A percentile compares a stretch with the other conserved stretches of the same genome.
Evolutionary conservation across 2,329 filamentous ascomycete genomes (phyloP).

Genomic region (Epichloe sylvatica): DNA sequence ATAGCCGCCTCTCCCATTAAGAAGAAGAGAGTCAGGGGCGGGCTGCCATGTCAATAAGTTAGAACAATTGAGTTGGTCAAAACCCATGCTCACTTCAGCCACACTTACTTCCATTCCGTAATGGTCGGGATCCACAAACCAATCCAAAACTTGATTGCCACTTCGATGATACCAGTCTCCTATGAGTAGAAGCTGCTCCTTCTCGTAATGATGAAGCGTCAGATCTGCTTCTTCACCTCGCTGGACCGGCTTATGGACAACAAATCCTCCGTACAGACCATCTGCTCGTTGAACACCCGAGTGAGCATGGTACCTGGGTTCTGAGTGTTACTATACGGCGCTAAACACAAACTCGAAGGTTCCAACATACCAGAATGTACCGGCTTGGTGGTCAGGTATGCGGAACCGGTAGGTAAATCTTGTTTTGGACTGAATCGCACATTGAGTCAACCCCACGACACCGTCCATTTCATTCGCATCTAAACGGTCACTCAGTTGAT

Average conservation of each 20-base stretch:
- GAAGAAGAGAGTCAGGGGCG: constrained; percentile 25
- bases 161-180: constrained; percentile 26
- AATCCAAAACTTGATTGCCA: constrained; percentile 16
- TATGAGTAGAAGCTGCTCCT: constrained; percentile 21
- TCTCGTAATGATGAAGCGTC: constrained; percentile 16
- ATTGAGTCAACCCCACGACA: constrained; percentile 46
- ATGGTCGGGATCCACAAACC: constrained; percentile 12
- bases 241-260: constrained; percentile 23
- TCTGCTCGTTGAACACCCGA: constrained; percentile 30
- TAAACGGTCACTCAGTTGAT: constrained; percentile 12
- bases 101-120: constrained; percentile 8
- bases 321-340: not conserved
- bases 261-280: constrained; percentile 11
- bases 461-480: constrained; percentile 46
- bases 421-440: constrained; percentile 39
- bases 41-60: constrained; percentile 19
- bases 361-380: constrained; percentile 41
- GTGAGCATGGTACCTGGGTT: constrained; percentile 46
- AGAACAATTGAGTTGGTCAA: constrained; percentile 4
- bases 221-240: constrained; percentile 12
- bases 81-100: not conserved
- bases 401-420: constrained; percentile 43
- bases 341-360: too few species aligned
- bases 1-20: constrained; percentile 21
- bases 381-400: constrained; percentile 35